These are phyloP conservation scores for Tolypocladium album DNA, from an alignment of 2,329 filamentous ascomycete genomes.

Conservation along the genomic window DNA sequence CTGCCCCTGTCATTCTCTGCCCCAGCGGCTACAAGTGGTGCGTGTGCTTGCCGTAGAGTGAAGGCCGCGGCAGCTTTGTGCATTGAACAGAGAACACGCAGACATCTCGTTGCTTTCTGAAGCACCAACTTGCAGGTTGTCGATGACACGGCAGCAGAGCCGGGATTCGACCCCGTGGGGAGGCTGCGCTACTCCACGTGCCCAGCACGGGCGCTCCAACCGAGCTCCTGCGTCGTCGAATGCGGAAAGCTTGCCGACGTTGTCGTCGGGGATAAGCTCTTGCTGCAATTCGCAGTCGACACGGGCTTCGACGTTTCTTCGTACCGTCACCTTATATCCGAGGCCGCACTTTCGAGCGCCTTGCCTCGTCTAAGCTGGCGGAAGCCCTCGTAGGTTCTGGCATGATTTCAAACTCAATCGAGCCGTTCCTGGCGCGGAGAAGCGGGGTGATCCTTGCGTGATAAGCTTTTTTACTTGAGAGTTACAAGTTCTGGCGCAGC, in stretches of 20 bases:
- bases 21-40: not conserved
- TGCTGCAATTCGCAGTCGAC: not conserved
- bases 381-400: not conserved
- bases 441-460: not conserved
- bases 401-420: not conserved
- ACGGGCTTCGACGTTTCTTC: not conserved
- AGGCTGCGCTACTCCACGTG: conserved; percentile 4
- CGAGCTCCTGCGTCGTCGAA: not conserved
- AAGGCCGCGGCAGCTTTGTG: not conserved
- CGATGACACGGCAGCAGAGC: conserved; percentile 1
- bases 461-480: not conserved
- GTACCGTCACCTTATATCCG: too few relatives aligned
- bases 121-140: not conserved
- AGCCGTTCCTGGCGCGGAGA: not conserved
- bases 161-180: conserved; percentile 7
- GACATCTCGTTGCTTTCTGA: not conserved
- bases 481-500: not conserved
- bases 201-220: not conserved
- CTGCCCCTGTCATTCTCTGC: conserved; percentile 1
- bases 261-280: not conserved
- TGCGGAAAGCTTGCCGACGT: not conserved
- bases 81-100: not conserved
- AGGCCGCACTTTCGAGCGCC: not conserved
- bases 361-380: not conserved
- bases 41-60: not conserved